Evolutionary conservation across 2,329 filamentous ascomycete species (phyloP), one percentile per base, ranked within the genome.

Genomic region (Kalmusia sp.): DNA sequence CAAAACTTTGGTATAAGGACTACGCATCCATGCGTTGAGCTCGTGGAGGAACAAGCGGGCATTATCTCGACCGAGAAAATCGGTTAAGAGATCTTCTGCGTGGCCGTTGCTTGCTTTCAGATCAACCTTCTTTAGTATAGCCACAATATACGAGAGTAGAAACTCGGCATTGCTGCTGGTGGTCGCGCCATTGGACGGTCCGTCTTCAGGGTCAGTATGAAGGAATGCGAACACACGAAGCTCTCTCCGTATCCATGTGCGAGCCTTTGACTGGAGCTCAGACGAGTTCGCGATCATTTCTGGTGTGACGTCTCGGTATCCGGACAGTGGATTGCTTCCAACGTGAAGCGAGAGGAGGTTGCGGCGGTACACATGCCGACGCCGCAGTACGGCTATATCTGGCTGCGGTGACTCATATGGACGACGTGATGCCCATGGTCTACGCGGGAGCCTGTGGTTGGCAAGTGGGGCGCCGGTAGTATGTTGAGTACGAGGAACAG

Each of bases 21-120:
- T 96, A 51, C 91, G 82, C 61, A 98, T 74, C 86, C 91, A 98
- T 9, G 86, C 84, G 55, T 88, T 84, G 55, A 97, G 74, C 76
- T 98, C 93, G 74, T 98, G 93, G 54, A 96, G 74, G 61, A 98
- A 91, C 33, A 96, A 72, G 15, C 81, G 79, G 1, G 91, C 86
- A 70, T 92, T 85, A 15, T 88, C 84, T 50, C 87, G 80, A 0
- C 92, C 92, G 3, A 97, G 68, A 59, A 92, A 95, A 43, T 95
- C 91, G 19, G 84, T 79, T 31, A 97, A 72, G 75, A 96, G 82
- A 35, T 91, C 86, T 69, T 95, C 91, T 0, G 92, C 91, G 63
- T 90, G 86, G 0, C 92, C 92, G 33, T 83, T 83, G 57, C 89
- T 91, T 3, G 86, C 90, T 73, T 92, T 92, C 4, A 93, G 81